Percentiles rank a stretch among this genome's conserved stretches.
Conservation (phyloP, 2,329 filamentous ascomycete genomes). For the Fusarium anguioides region DNA sequence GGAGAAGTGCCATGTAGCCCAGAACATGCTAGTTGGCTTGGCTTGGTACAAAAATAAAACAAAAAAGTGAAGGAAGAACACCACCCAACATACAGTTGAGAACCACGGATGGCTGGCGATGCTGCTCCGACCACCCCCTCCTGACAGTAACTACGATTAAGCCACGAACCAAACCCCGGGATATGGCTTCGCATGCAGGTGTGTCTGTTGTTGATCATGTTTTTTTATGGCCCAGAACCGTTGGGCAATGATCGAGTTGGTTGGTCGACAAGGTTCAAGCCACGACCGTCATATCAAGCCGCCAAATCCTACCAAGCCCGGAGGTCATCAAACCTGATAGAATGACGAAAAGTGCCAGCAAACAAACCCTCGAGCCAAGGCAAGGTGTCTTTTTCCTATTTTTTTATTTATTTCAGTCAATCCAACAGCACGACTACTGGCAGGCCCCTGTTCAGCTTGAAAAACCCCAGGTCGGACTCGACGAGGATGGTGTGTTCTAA, state of each 20-base stretch:
- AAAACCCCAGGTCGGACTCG: constrained; percentile 13
- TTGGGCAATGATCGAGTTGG: constrained; percentile 21
- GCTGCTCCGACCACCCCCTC: constrained; percentile 15
- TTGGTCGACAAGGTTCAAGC: constrained; percentile 31
- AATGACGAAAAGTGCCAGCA: constrained; percentile 26
- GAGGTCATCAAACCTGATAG: constrained; percentile 19
- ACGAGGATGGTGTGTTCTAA: background rate
- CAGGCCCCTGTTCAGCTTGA: constrained; percentile 26
- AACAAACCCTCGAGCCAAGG: background rate
- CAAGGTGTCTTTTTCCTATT: background rate
- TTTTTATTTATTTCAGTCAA: constrained; percentile 4
- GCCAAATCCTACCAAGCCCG: constrained; percentile 8
- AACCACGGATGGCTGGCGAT: constrained; percentile 8
- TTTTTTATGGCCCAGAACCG: constrained; percentile 30
- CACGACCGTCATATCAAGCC: constrained; percentile 37
- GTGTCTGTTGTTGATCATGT: constrained; percentile 20
- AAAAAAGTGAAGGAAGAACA: background rate
- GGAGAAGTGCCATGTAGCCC: background rate
- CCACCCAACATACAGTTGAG: constrained; percentile 1
- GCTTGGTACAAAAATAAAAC: too few species aligned
- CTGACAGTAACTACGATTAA: constrained; percentile 30
- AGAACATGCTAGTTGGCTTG: background rate
- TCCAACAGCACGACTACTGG: constrained; percentile 11
- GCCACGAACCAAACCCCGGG: constrained; percentile 28
- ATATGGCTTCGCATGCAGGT: constrained; percentile 30